Evolutionary conservation across 176 grass and related monocot genomes (phyloP).

Genomic region (bread wheat (Triticum aestivum)): IWGSC_CS_RefSeq_v2.1 NC_057802.1:83966314-83966813

Average conservation of each 20-base stretch:
- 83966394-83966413: slow-evolving; percentile 24
- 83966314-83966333: slow-evolving; percentile 17
- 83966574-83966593: slow-evolving; percentile 38
- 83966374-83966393: slow-evolving; percentile 46
- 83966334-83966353: slow-evolving; percentile 24
- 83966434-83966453: slow-evolving; percentile 14
- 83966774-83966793: slow-evolving; percentile 2
- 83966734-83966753: slow-evolving; percentile 77
- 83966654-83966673: background rate
- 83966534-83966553: slow-evolving; percentile 31
- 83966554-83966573: slow-evolving; percentile 40
- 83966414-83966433: slow-evolving; percentile 23
- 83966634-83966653: slow-evolving; percentile 15
- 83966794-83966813: background rate
- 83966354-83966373: slow-evolving; percentile 37
- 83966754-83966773: slow-evolving; percentile 39
- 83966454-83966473: slow-evolving; percentile 36
- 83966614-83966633: slow-evolving; percentile 21
- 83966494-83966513: slow-evolving; percentile 24
- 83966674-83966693: slow-evolving; percentile 40
- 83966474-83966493: slow-evolving; percentile 3
- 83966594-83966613: slow-evolving; percentile 1
- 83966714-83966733: slow-evolving; percentile 66
- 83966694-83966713: slow-evolving; percentile 46
- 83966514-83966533: slow-evolving; percentile 19